Percentiles rank a stretch among this genome's conserved stretches.
These are phyloP conservation scores for Flaveria linearis DNA, from an alignment of 129 eudicot genomes.

Conservation along the genomic window DNA sequence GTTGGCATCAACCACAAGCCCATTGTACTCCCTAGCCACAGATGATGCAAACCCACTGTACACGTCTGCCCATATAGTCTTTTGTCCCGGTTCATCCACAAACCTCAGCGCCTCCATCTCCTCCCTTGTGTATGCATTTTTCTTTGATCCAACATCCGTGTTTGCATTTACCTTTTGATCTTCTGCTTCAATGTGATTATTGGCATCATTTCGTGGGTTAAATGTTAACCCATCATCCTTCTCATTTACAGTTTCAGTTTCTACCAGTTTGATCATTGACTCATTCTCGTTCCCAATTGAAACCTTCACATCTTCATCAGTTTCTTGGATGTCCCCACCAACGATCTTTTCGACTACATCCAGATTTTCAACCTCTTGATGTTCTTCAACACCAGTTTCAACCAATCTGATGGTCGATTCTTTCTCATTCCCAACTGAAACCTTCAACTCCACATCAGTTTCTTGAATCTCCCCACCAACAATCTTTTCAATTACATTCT, in stretches of 20 bases:
- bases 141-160: conserved; percentile 24
- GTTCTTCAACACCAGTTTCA: background rate
- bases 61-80: conserved; percentile 28
- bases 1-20: conserved; percentile 29
- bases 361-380: background rate
- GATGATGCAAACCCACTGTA: conserved; percentile 26
- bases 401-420: background rate
- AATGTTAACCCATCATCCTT: conserved; percentile 19
- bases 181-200: conserved; percentile 9
- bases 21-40: conserved; percentile 37
- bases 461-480: background rate
- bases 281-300: conserved; percentile 25
- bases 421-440: conserved; percentile 20
- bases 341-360: background rate
- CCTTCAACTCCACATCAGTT: background rate
- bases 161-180: conserved; percentile 10
- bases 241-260: conserved; percentile 20
- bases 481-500: conserved; percentile 8
- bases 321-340: background rate
- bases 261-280: conserved; percentile 14
- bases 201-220: background rate
- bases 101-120: conserved; percentile 46
- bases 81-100: conserved; percentile 31
- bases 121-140: conserved; percentile 27
- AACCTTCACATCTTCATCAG: background rate